Evolutionary conservation across 2,329 filamentous ascomycete species (phyloP).

Genomic region (Fusarium fujikuroi): DNA sequence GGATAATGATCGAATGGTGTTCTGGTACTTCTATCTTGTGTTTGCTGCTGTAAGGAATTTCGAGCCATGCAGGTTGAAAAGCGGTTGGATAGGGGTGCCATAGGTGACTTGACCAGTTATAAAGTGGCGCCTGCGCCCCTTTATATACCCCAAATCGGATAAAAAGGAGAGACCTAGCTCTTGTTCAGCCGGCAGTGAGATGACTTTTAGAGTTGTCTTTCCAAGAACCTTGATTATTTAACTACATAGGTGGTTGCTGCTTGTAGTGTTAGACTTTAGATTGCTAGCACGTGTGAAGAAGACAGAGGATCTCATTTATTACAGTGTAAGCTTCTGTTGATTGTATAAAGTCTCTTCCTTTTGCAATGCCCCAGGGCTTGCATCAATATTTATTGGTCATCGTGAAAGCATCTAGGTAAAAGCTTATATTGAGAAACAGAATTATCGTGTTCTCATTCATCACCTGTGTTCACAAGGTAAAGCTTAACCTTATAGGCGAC

Average conservation of each 20-base stretch:
- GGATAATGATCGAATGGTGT: background rate
- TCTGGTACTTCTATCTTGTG: background rate
- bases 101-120: fast-evolving
- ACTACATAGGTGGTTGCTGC: no score
- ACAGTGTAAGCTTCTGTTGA: background rate
- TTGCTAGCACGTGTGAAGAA: background rate
- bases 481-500: no score
- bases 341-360: no score
- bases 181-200: fast-evolving
- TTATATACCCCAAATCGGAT: background rate
- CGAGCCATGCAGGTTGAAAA: background rate
- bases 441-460: no score
- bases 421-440: no score
- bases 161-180: fast-evolving
- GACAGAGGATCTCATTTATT: fast-evolving
- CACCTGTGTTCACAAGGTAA: no score
- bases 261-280: background rate
- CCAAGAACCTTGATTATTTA: background rate
- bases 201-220: background rate
- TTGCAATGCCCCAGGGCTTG: no score
- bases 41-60: background rate
- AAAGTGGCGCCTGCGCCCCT: background rate
- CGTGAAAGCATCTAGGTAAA: no score
- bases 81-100: background rate
- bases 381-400: no score